A percentile compares a stretch with the other conserved stretches of the same genome.
These are phyloP conservation scores for Echria macrotheca DNA, from an alignment of 495 filamentous ascomycete species.

Conservation along the genomic window DNA sequence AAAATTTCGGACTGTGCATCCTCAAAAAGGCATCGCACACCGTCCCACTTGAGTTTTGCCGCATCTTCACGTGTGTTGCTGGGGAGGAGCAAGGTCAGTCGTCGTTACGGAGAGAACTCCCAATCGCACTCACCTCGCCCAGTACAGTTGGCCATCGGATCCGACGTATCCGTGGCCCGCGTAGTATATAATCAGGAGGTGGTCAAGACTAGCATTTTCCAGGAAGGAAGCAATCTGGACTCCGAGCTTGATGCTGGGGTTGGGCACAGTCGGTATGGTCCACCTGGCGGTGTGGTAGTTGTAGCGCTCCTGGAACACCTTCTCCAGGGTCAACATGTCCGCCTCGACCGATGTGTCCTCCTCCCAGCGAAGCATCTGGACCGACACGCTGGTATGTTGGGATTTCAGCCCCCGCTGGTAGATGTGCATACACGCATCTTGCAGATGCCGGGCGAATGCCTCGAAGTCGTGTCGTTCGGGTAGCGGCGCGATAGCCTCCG, in stretches of 20 bases:
- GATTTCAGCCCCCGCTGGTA: constrained; percentile 48
- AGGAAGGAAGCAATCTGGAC: constrained; percentile 46
- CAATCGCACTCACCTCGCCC: constrained; percentile 45
- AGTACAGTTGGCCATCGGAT: constrained; percentile 48
- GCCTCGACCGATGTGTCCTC: constrained; percentile 45
- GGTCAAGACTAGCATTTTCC: constrained; percentile 46
- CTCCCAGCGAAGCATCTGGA: constrained; percentile 51
- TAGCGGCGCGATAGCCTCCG: constrained; percentile 18
- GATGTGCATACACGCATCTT: constrained; percentile 52
- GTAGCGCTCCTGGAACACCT: constrained; percentile 48
- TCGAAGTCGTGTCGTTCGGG: constrained; percentile 51
- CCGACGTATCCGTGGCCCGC: constrained; percentile 48
- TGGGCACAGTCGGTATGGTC: constrained; percentile 45
- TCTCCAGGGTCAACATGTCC: constrained; percentile 43
- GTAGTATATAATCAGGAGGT: constrained; percentile 54
- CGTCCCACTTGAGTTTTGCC: constrained; percentile 43
- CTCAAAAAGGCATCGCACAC: constrained; percentile 45
- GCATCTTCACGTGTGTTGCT: constrained; percentile 40
- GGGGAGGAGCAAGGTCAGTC: constrained; percentile 10
- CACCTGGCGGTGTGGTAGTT: constrained; percentile 48
- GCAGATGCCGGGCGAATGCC: constrained; percentile 52
- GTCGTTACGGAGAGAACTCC: neutral
- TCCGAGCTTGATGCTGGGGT: constrained; percentile 49
- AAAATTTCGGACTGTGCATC: constrained; percentile 47
- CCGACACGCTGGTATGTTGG: constrained; percentile 46